Conservation (phyloP, 2,329 filamentous ascomycete genomes). For the Claviceps paspali region DNA sequence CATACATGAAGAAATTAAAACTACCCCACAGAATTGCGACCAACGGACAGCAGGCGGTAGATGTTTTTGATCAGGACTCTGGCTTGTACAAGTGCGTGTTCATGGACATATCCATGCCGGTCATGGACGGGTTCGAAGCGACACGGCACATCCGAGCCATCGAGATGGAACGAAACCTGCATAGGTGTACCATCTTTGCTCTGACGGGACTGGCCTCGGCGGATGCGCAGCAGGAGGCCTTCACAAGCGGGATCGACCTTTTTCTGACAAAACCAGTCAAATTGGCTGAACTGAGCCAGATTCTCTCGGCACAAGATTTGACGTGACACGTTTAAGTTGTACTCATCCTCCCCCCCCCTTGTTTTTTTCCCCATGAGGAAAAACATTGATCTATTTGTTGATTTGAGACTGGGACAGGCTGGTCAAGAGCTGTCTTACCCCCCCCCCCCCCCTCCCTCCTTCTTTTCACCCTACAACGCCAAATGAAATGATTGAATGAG, state of each 20-base stretch:
- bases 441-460: too few species aligned
- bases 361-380: too few species aligned
- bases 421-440: too few species aligned
- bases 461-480: too few species aligned
- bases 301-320: constrained; percentile 1
- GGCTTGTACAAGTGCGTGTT: constrained; percentile 13
- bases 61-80: constrained; percentile 9
- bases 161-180: constrained; percentile 1
- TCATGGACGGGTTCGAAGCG: constrained; percentile 33
- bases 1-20: constrained; percentile 15
- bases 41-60: constrained; percentile 15
- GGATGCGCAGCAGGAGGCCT: constrained; percentile 32
- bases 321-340: too few species aligned
- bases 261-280: constrained; percentile 36
- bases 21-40: constrained; percentile 10
- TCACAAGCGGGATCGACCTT: constrained; percentile 33
- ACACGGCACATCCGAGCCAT: constrained; percentile 27
- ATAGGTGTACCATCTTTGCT: constrained; percentile 26
- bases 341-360: too few species aligned
- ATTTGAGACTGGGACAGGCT: too few species aligned
- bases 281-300: constrained; percentile 18
- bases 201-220: constrained; percentile 33
- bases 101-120: constrained; percentile 38
- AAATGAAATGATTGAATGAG: too few species aligned
- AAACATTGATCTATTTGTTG: too few species aligned